Conservation (phyloP, 2,329 filamentous ascomycete genomes). For the Talaromyces sp. region DNA sequence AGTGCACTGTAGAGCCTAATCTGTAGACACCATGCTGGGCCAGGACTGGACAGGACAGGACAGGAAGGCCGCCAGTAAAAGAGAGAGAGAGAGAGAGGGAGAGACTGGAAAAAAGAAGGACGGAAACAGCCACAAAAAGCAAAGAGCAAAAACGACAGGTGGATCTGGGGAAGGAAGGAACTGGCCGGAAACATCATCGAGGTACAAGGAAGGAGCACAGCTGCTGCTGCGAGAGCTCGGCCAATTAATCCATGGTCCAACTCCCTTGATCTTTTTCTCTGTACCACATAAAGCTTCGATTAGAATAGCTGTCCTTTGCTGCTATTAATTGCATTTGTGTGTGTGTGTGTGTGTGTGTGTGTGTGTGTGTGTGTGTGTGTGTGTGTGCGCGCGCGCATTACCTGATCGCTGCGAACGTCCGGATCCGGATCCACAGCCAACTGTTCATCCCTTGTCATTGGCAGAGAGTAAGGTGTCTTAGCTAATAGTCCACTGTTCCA, state of each 20-base stretch:
- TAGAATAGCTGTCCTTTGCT: too few species aligned
- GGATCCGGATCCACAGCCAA: constrained; percentile 2
- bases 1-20: too few species aligned
- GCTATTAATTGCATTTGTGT: background rate
- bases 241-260: too few species aligned
- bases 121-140: background rate
- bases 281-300: too few species aligned
- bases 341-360: too few species aligned
- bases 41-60: too few species aligned
- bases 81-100: background rate
- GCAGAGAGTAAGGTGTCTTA: constrained; percentile 17
- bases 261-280: background rate
- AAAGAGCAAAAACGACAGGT: background rate
- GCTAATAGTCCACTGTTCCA: constrained; percentile 12
- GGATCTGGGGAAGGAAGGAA: background rate
- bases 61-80: background rate
- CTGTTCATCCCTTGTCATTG: constrained; percentile 18
- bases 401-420: constrained; percentile 6
- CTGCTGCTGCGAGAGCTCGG: too few species aligned
- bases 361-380: too few species aligned
- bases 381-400: too few species aligned
- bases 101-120: background rate
- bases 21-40: too few species aligned
- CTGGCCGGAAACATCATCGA: background rate
- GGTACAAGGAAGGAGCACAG: background rate